Evolutionary conservation across 1,284 basidiomycete genomes (phyloP).

Genomic region (Omphalotus olearius): DNA sequence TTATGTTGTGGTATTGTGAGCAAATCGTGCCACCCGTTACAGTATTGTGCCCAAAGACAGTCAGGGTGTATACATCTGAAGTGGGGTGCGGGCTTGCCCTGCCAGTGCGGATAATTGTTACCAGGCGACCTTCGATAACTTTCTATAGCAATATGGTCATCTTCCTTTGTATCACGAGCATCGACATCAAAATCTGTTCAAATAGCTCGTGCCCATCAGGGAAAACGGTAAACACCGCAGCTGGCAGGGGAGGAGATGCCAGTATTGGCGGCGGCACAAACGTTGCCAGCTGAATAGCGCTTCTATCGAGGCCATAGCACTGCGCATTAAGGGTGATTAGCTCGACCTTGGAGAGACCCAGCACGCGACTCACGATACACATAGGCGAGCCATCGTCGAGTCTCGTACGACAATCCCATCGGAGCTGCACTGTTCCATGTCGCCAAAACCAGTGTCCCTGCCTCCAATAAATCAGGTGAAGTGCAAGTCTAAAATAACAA

Average conservation of each 20-base stretch:
- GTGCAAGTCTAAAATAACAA: no score
- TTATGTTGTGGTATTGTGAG: no score
- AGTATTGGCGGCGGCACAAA: slow-evolving; percentile 41
- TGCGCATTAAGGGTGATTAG: slow-evolving; percentile 10
- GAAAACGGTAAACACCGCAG: slow-evolving; percentile 37
- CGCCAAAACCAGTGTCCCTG: slow-evolving; percentile 38
- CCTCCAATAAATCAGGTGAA: not conserved
- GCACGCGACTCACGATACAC: slow-evolving; percentile 31
- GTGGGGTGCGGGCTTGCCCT: no score
- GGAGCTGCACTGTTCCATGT: slow-evolving; percentile 27
- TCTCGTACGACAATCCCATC: slow-evolving; percentile 39
- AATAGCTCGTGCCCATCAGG: slow-evolving; percentile 39
- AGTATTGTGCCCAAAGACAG: no score
- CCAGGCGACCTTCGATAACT: no score
- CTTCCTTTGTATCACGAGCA: slow-evolving; percentile 38
- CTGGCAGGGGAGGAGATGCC: slow-evolving; percentile 36
- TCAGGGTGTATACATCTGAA: no score
- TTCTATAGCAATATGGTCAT: slow-evolving; percentile 5
- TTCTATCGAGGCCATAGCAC: slow-evolving; percentile 27
- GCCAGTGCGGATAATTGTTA: no score
- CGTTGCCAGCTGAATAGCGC: slow-evolving; percentile 33
- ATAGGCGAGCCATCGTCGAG: slow-evolving; percentile 41
- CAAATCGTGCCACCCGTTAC: no score
- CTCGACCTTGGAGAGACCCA: not conserved
- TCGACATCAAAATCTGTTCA: slow-evolving; percentile 41